Evolutionary conservation across 1,139 yeast species (phyloP).

Genomic region (Lodderomyces pseudojiufengensis): DNA sequence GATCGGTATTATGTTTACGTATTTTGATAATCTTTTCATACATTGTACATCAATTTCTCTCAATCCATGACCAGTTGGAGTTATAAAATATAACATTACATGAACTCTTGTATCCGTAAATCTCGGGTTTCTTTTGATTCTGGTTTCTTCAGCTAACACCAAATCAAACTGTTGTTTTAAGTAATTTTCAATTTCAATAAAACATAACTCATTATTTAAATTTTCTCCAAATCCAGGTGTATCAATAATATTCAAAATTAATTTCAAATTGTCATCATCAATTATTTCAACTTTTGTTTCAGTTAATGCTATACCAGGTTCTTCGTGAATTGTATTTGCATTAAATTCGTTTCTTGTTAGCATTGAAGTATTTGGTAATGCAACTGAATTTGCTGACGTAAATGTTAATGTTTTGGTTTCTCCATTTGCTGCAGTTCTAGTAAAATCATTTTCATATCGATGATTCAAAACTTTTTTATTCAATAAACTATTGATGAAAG

Average conservation of each 20-base stretch:
- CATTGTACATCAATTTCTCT: conserved; percentile 73
- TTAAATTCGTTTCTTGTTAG: conserved; percentile 42
- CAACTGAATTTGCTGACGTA: conserved; percentile 50
- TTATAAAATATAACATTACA: conserved; percentile 64
- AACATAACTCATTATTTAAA: conserved; percentile 60
- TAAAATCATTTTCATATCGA: conserved; percentile 37
- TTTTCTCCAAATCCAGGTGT: conserved; percentile 81
- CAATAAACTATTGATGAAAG: conserved; percentile 74
- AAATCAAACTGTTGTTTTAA: conserved; percentile 89
- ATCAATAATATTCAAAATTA: conserved; percentile 61
- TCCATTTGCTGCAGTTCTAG: conserved; percentile 14
- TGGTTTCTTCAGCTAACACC: conserved; percentile 85
- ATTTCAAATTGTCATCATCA: conserved; percentile 73
- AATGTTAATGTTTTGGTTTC: conserved; percentile 51
- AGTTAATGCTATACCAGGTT: conserved; percentile 61
- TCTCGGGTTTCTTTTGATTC: conserved; percentile 83
- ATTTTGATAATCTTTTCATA: conserved; percentile 70
- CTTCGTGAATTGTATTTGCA: conserved; percentile 45
- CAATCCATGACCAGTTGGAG: conserved; percentile 76
- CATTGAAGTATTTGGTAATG: conserved; percentile 43
- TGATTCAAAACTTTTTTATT: conserved; percentile 61
- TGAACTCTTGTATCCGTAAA: conserved; percentile 78
- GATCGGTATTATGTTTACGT: conserved; percentile 86
- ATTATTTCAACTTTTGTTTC: conserved; percentile 66
- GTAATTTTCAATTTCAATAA: conserved; percentile 67